phyloP scores from a whole-genome alignment of 805 yeast genomes.

The Helenozyma rhizophorensis region DNA sequence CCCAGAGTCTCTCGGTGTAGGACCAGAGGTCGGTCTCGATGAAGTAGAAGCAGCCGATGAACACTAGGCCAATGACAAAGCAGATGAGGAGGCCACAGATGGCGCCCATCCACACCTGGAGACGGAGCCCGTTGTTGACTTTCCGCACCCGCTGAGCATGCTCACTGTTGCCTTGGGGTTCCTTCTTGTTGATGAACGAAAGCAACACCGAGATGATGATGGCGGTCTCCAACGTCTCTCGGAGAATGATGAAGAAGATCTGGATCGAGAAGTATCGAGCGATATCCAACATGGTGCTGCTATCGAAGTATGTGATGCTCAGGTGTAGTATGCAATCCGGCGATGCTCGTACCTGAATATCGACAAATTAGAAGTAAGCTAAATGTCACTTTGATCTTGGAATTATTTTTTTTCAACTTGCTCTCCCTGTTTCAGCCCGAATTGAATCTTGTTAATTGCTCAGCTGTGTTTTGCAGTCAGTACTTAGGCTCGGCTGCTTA shows the following conservation, averaged over 20 bases:
- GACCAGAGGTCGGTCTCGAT: constrained; percentile 87
- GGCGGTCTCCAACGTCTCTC: constrained; percentile 76
- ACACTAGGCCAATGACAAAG: constrained; percentile 64
- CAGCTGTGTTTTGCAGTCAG: too few species aligned
- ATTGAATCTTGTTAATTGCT: too few species aligned
- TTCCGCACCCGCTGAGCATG: constrained; percentile 7
- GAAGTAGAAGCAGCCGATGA: constrained; percentile 65
- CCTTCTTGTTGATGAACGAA: constrained; percentile 59
- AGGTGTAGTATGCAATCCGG: too few species aligned
- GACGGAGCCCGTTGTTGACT: constrained; percentile 14
- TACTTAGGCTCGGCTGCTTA: too few species aligned
- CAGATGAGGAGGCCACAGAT: constrained; percentile 65
- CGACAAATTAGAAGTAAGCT: too few species aligned
- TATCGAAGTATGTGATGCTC: too few species aligned
- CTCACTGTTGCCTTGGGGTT: constrained; percentile 8
- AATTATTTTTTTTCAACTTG: too few species aligned
- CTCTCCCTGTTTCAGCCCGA: too few species aligned
- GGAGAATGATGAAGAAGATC: constrained; percentile 64
- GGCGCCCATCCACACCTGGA: constrained; percentile 85
- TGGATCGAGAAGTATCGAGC: constrained; percentile 56
- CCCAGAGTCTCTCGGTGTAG: constrained; percentile 84
- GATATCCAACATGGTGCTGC: constrained; percentile 12
- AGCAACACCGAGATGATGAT: constrained; percentile 68
- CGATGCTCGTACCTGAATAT: too few species aligned
- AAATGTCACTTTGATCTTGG: too few species aligned